Evolutionary conservation across 1,284 basidiomycete species (phyloP).

Genomic region (Uromyces viciae-fabae): DNA sequence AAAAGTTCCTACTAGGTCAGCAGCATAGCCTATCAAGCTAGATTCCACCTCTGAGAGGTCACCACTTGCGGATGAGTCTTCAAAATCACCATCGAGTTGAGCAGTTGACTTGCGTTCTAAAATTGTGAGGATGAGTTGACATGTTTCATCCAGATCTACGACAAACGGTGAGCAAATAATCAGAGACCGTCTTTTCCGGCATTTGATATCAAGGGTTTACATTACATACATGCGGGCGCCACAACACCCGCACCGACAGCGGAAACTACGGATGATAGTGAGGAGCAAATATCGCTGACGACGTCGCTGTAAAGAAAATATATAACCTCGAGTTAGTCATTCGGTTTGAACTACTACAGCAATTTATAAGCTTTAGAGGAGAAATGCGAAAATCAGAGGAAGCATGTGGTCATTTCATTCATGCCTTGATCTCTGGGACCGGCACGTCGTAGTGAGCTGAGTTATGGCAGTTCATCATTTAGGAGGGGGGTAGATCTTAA

Average conservation of each 20-base stretch:
- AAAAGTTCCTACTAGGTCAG: constrained; percentile 87
- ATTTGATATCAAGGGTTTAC: not conserved
- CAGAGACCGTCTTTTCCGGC: constrained; percentile 45
- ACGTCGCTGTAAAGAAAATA: constrained; percentile 22
- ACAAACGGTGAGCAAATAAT: constrained; percentile 21
- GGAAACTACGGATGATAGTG: constrained; percentile 32
- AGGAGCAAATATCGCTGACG: constrained; percentile 36
- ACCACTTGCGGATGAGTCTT: constrained; percentile 70
- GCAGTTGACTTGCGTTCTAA: constrained; percentile 89
- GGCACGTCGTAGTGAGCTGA: constrained; percentile 80
- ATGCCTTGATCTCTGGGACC: constrained; percentile 49
- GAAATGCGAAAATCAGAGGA: constrained; percentile 8
- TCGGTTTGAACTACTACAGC: not conserved
- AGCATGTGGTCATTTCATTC: constrained; percentile 21
- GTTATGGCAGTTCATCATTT: constrained; percentile 58
- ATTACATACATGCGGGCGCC: constrained; percentile 22
- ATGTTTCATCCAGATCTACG: constrained; percentile 73
- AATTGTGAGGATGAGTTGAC: constrained; percentile 73
- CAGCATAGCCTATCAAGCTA: constrained; percentile 86
- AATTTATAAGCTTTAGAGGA: not conserved
- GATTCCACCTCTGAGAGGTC: constrained; percentile 93
- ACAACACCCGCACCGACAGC: constrained; percentile 45
- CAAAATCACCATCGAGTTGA: constrained; percentile 93
- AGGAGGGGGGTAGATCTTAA: not conserved
- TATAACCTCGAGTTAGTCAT: not conserved